Evolutionary conservation across 495 filamentous ascomycete genomes (phyloP), one percentile per base, ranked within the genome.

Genomic region (Hyaloscypha bicolor): DNA sequence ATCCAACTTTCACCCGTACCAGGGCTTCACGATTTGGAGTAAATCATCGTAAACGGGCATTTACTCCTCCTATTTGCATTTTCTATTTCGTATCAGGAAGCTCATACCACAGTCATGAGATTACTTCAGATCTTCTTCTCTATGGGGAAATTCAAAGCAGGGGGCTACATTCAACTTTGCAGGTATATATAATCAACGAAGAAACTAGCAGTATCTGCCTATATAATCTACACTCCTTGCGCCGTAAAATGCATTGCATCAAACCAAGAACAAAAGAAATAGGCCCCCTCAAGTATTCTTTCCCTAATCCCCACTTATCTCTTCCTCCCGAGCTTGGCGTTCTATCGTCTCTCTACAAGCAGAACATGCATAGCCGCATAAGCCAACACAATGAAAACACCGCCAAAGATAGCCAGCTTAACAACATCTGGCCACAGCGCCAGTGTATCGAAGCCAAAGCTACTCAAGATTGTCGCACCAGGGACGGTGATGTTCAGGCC

Each of bases 401-500:
- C 91, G 8, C 90, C 92, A 72, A 98, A 94, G 22, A 94, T 79
- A 2, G 85, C 93, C 1, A 99, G 81, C 25, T 92, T 93, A 37
- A 91, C 81, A 25, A 94, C 87, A 77, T 99, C 95, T 51, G 76
- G 78, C 95, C 94, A 97, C 62, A 95, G 86, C 0, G 93, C 93
- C 63, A 85, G 78, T 11, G 89, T 91, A 68, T 96, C 82, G 74
- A 99, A 98, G 8, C 95, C 95, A 73, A 99, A 98, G 2, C 90
- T 90, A 76, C 90, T 94, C 35, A 99, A 80, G 71, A 99, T 99
- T 0, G 94, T 92, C 0, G 94, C 92, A 21, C 95, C 95, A 0
- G 95, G 95, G 0, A 99, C 93, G 69, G 94, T 93, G 59, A 99
- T 99, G 73, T 98, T 91, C 3, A 99, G 85, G 3, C 95, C 95